These are phyloP conservation scores for Cyberlindnera japonica DNA, from an alignment of 805 yeast genomes.

Conservation along the genomic window DNA sequence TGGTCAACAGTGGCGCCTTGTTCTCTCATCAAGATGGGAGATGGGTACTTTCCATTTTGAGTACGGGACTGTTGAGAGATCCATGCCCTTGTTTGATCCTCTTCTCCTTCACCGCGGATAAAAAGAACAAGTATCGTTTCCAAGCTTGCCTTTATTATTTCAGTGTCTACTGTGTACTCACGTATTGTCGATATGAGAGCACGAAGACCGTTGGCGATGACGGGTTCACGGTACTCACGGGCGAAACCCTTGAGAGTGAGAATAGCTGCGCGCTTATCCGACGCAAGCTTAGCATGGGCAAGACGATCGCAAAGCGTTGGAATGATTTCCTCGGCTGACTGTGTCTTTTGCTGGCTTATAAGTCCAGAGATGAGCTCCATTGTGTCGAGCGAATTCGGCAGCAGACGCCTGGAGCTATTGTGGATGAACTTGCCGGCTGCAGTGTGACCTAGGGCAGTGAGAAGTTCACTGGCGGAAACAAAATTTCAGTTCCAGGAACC, in stretches of 20 bases:
- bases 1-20: slow-evolving; percentile 56
- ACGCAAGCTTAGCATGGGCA: slow-evolving; percentile 72
- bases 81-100: slow-evolving; percentile 65
- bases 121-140: slow-evolving; percentile 84
- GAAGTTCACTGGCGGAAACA: too few species aligned
- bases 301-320: slow-evolving; percentile 85
- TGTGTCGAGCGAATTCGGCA: neutral
- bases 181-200: slow-evolving; percentile 64
- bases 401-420: too few species aligned
- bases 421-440: too few species aligned
- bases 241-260: slow-evolving; percentile 85
- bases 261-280: slow-evolving; percentile 89
- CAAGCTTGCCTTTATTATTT: slow-evolving; percentile 70
- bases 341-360: slow-evolving; percentile 46
- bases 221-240: slow-evolving; percentile 84
- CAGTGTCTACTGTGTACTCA: slow-evolving; percentile 66
- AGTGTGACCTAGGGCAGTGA: too few species aligned
- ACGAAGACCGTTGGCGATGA: slow-evolving; percentile 80
- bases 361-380: slow-evolving; percentile 42
- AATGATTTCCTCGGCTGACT: slow-evolving; percentile 76
- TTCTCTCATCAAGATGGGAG: slow-evolving; percentile 59
- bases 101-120: slow-evolving; percentile 62
- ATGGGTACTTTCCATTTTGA: slow-evolving; percentile 75
- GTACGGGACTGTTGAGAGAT: slow-evolving; percentile 69
- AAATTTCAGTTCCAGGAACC: too few species aligned